Evolutionary conservation across 1,284 basidiomycete species (phyloP).

Genomic region (Moniliella sp.): DNA sequence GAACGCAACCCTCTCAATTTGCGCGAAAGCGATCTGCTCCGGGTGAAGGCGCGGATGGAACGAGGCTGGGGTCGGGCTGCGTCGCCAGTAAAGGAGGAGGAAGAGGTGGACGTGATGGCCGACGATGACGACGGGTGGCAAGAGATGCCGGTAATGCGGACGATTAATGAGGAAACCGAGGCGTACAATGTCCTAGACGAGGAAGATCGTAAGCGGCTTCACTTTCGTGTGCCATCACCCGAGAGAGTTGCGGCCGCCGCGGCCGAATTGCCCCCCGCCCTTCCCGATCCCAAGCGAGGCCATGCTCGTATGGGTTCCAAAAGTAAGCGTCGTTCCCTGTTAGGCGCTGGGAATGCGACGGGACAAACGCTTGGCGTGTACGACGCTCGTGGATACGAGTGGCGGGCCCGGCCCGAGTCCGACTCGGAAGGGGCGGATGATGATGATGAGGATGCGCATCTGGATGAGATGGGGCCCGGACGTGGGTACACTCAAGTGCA

Average conservation of each 20-base stretch:
- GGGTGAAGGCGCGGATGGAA: no score
- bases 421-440: no score
- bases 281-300: no score
- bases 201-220: slow-evolving; percentile 1
- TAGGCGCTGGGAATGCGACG: slow-evolving; percentile 11
- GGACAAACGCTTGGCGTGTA: slow-evolving; percentile 27
- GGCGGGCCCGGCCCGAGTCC: slow-evolving; percentile 19
- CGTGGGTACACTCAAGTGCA: slow-evolving; percentile 28
- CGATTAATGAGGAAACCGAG: not conserved
- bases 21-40: no score
- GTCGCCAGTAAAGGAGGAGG: no score
- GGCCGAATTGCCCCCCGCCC: no score
- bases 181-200: slow-evolving; percentile 2
- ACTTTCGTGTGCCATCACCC: slow-evolving; percentile 1
- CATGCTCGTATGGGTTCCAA: no score
- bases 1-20: no score
- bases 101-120: no score
- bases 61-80: no score
- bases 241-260: no score
- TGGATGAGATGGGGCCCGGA: no score
- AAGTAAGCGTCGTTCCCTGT: not conserved
- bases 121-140: slow-evolving; percentile 22
- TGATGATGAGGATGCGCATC: slow-evolving; percentile 1
- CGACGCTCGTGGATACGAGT: slow-evolving; percentile 29
- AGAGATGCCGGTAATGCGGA: slow-evolving; percentile 37